phyloP scores from a whole-genome alignment of 805 yeast genomes.

The Candida sanyiensis region DNA sequence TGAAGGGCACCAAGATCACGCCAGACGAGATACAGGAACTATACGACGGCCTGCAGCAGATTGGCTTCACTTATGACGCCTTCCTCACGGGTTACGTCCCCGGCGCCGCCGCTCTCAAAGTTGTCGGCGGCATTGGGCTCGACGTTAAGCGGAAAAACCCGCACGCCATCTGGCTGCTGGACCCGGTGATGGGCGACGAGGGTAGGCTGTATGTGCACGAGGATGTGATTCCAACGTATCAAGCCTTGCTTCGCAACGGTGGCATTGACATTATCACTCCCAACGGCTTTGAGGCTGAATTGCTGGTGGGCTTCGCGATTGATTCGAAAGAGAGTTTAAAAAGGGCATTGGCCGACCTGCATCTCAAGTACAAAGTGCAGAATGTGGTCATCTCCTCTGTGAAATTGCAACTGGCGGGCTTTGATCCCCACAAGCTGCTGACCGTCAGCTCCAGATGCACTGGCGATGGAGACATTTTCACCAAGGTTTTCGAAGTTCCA shows the following conservation, averaged over 20 bases:
- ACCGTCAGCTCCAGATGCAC: slow-evolving; percentile 18
- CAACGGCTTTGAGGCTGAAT: slow-evolving; percentile 82
- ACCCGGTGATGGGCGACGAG: slow-evolving; percentile 81
- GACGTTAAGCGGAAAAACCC: slow-evolving; percentile 33
- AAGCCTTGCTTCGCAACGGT: slow-evolving; percentile 37
- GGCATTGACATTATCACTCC: slow-evolving; percentile 77
- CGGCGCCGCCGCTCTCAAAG: slow-evolving; percentile 42
- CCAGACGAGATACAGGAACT: slow-evolving; percentile 35
- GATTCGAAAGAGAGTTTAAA: slow-evolving; percentile 33
- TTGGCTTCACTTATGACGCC: slow-evolving; percentile 40
- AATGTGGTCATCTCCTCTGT: slow-evolving; percentile 68
- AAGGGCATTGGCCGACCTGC: slow-evolving; percentile 44
- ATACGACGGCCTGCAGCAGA: slow-evolving; percentile 35
- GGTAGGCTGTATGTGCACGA: slow-evolving; percentile 61
- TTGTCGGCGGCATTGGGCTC: slow-evolving; percentile 36
- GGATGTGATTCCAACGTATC: slow-evolving; percentile 55
- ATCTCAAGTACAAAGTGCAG: slow-evolving; percentile 41
- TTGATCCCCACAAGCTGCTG: slow-evolving; percentile 13
- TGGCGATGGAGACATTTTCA: slow-evolving; percentile 6
- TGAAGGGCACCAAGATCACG: slow-evolving; percentile 41
- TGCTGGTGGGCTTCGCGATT: slow-evolving; percentile 51
- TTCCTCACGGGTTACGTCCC: slow-evolving; percentile 67
- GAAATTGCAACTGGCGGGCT: slow-evolving; percentile 17
- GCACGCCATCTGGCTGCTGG: slow-evolving; percentile 49
- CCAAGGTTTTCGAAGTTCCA: slow-evolving; percentile 43